phyloP scores from a whole-genome alignment of 2,329 filamentous ascomycete genomes.

The Scedosporium dehoogii region DNA sequence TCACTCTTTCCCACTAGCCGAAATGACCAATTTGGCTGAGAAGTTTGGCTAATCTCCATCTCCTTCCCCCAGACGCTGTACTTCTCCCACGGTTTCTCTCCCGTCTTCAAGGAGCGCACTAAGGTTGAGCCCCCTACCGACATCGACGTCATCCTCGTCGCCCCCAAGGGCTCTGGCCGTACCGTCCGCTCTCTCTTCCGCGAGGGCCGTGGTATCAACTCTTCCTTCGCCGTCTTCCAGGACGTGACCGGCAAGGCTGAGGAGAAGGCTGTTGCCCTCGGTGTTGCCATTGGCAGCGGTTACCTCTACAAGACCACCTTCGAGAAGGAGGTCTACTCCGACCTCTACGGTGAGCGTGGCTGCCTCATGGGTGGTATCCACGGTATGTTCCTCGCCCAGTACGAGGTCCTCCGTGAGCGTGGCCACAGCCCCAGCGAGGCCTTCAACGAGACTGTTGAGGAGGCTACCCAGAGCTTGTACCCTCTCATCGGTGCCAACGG shows the following conservation, averaged over 20 bases:
- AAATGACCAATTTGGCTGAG: neutral
- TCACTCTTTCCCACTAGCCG: neutral
- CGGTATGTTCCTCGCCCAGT: conserved; percentile 99
- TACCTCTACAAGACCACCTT: conserved; percentile 99
- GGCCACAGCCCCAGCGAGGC: conserved; percentile 96
- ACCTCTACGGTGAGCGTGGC: conserved; percentile 98
- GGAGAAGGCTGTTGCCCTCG: conserved; percentile 94
- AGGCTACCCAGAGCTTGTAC: conserved; percentile 97
- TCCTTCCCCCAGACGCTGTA: conserved; percentile 68
- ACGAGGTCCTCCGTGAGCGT: conserved; percentile 98
- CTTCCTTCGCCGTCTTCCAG: conserved; percentile 95
- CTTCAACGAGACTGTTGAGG: conserved; percentile 99
- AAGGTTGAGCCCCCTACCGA: conserved; percentile 94
- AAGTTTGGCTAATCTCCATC: conserved; percentile 10
- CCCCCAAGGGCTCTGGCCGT: conserved; percentile 97
- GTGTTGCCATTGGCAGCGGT: conserved; percentile 91
- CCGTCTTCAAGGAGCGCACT: conserved; percentile 99
- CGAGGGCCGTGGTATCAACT: conserved; percentile 99
- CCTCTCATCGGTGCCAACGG: conserved; percentile 94
- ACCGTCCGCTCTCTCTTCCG: conserved; percentile 98
- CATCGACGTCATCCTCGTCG: conserved; percentile 98
- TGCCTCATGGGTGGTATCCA: conserved; percentile 99
- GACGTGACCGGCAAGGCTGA: conserved; percentile 96
- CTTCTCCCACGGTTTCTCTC: conserved; percentile 99
- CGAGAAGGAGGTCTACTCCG: conserved; percentile 99